These are phyloP conservation scores for Exophiala calicioides DNA, from an alignment of 2,329 filamentous ascomycete species.

Conservation along the genomic window DNA sequence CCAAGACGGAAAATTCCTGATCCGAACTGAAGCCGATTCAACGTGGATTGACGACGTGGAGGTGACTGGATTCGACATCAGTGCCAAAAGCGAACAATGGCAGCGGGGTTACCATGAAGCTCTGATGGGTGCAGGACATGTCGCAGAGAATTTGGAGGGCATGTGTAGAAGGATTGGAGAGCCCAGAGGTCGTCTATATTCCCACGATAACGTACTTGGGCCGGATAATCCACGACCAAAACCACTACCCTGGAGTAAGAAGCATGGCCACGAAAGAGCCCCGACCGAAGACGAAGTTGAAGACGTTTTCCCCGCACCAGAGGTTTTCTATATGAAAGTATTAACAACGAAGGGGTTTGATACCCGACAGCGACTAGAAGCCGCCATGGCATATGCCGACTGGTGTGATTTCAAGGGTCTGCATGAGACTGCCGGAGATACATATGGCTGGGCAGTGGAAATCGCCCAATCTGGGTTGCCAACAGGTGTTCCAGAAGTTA, in stretches of 20 bases:
- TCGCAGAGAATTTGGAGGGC: conserved; percentile 78
- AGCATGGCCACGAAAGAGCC: conserved; percentile 42
- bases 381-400: conserved; percentile 78
- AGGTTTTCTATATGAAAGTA: conserved; percentile 78
- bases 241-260: conserved; percentile 66
- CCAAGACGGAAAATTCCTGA: conserved; percentile 67
- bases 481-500: conserved; percentile 37
- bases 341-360: conserved; percentile 78
- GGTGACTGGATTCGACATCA: conserved; percentile 57
- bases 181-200: conserved; percentile 54
- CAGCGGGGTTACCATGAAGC: conserved; percentile 80
- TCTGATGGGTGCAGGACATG: conserved; percentile 73
- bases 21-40: conserved; percentile 57
- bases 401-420: conserved; percentile 79
- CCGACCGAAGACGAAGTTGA: conserved; percentile 76
- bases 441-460: conserved; percentile 75
- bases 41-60: conserved; percentile 55
- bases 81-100: conserved; percentile 79
- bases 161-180: conserved; percentile 66
- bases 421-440: conserved; percentile 65
- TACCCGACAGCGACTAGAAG: conserved; percentile 75
- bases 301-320: conserved; percentile 67
- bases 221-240: conserved; percentile 80
- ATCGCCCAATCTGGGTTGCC: conserved; percentile 64
- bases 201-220: conserved; percentile 72